Conservation (phyloP, 75 land plant species). For the Larix kaempferi region DNA sequence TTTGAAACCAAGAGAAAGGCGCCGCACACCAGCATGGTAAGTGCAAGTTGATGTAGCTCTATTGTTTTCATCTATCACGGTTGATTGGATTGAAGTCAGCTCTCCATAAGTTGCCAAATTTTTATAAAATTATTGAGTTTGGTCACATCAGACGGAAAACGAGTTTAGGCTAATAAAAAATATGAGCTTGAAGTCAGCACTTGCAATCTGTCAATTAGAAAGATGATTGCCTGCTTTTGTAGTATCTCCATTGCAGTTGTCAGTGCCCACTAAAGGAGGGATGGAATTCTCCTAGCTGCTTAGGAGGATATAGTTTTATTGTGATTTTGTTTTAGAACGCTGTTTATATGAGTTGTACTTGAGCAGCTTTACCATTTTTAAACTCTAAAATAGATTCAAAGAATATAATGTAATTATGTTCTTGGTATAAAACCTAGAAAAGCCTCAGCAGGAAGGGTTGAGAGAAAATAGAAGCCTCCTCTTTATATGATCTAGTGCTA, state of each 20-base stretch:
- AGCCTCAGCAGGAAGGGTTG: background rate
- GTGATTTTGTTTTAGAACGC: background rate
- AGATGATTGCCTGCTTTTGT: background rate
- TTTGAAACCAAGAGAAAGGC: slow-evolving; percentile 23
- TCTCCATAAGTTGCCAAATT: background rate
- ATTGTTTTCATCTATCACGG: background rate
- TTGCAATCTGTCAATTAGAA: too few species aligned
- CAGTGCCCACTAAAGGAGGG: background rate
- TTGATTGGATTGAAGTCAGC: background rate
- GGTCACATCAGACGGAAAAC: background rate
- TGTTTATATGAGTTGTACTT: background rate
- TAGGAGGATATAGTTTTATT: background rate
- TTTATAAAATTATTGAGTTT: background rate
- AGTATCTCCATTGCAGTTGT: background rate
- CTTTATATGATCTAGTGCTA: background rate
- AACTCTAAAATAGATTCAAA: background rate
- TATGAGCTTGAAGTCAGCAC: too few species aligned
- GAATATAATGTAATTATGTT: background rate
- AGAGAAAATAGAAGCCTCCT: background rate
- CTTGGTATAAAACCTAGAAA: background rate
- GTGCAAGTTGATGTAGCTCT: background rate
- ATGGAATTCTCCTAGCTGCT: background rate
- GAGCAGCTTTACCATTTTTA: background rate
- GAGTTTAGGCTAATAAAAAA: background rate
- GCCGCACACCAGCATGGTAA: slow-evolving; percentile 55